These are phyloP conservation scores for Calonectria pauciramosa DNA, from an alignment of 2,329 filamentous ascomycete species.

Conservation along the genomic window DNA sequence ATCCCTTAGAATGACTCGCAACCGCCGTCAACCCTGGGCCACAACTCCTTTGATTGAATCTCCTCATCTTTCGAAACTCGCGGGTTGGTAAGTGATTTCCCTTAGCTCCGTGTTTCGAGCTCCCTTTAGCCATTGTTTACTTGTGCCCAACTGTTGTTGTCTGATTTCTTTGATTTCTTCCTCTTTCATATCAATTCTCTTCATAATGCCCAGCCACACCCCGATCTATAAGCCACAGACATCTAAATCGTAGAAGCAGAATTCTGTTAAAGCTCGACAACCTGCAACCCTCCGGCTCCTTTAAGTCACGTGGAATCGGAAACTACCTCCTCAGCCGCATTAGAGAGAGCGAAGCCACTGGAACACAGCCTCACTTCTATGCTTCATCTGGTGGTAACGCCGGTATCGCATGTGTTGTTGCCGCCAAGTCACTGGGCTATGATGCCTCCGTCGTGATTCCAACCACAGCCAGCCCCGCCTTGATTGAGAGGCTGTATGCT, in stretches of 20 bases:
- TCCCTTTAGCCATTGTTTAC: not conserved
- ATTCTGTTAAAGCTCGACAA: conserved; percentile 88
- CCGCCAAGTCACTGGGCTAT: conserved; percentile 71
- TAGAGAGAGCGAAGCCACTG: conserved; percentile 39
- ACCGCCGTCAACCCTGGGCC: conserved; percentile 35
- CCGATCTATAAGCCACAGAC: conserved; percentile 15
- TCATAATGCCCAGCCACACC: not conserved
- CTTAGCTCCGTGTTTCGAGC: not conserved
- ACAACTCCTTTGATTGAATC: conserved; percentile 36
- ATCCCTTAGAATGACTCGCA: conserved; percentile 32
- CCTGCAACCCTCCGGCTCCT: conserved; percentile 84
- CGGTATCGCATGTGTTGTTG: conserved; percentile 82
- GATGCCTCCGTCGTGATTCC: conserved; percentile 82
- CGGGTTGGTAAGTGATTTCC: conserved; percentile 71
- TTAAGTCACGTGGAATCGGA: conserved; percentile 85
- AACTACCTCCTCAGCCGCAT: conserved; percentile 72
- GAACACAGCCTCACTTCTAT: conserved; percentile 71
- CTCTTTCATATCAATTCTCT: not conserved
- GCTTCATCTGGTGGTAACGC: conserved; percentile 84
- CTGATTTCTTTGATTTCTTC: not conserved
- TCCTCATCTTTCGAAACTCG: conserved; percentile 70
- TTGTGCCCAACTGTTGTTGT: not conserved
- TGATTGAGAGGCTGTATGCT: conserved; percentile 76
- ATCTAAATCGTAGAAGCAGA: conserved; percentile 62
- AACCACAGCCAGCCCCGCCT: conserved; percentile 71